Percentiles rank a stretch among this genome's conserved stretches.
Conservation (phyloP, 192 early-diverging fungal species). For the Coemansia sp. region DNA sequence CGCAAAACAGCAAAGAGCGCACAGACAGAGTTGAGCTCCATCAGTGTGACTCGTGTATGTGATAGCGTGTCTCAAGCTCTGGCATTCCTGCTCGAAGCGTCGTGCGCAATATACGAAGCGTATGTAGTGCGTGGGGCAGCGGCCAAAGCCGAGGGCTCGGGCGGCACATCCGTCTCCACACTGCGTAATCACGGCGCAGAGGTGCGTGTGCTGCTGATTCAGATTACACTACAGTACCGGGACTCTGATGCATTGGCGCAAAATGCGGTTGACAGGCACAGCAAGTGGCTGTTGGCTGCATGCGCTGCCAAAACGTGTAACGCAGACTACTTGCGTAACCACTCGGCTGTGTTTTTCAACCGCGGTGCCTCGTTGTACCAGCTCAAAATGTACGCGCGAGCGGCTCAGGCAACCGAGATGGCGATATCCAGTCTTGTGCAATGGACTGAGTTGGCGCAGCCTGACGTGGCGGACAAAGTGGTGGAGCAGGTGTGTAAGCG, state of each 20-base stretch:
- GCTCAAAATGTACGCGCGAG: conserved; percentile 26
- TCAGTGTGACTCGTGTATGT: too few relatives aligned
- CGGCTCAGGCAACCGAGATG: conserved; percentile 23
- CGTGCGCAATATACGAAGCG: conserved; percentile 25
- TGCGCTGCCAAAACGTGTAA: conserved; percentile 19
- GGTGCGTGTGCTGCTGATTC: conserved; percentile 22
- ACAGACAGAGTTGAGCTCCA: conserved; percentile 11
- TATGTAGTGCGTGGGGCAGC: conserved; percentile 41
- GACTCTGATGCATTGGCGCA: conserved; percentile 6
- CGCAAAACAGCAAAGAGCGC: conserved; percentile 20
- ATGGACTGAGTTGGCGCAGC: conserved; percentile 11
- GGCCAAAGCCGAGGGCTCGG: conserved; percentile 27
- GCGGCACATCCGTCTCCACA: conserved; percentile 15
- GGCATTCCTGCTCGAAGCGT: conserved; percentile 14
- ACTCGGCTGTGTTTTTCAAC: conserved; percentile 48
- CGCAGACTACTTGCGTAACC: conserved; percentile 35
- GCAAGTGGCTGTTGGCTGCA: conserved; percentile 19
- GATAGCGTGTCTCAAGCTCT: conserved; percentile 5
- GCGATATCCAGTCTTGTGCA: conserved; percentile 29
- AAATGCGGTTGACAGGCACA: background rate
- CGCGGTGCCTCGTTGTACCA: conserved; percentile 38
- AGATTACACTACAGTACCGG: conserved; percentile 23
- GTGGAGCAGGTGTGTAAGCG: conserved; percentile 49
- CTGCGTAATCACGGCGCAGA: conserved; percentile 28
- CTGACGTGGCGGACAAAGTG: conserved; percentile 5